These are phyloP conservation scores for Hypoxylon sp. DNA, from an alignment of 2,329 filamentous ascomycete species.

Conservation along the genomic window DNA sequence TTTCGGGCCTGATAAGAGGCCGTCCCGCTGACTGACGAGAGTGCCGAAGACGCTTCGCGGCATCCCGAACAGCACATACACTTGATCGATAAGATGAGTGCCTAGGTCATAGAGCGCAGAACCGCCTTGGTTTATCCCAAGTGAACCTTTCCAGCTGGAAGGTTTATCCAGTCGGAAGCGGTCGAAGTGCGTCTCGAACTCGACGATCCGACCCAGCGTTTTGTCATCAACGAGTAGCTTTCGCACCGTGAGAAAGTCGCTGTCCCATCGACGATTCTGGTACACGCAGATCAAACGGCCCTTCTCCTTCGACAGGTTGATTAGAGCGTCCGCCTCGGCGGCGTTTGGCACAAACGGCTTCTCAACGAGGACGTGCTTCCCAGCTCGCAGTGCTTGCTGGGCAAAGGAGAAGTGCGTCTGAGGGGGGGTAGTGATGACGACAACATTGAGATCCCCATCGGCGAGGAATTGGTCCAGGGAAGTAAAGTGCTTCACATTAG, in stretches of 20 bases:
- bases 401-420: slow-evolving; percentile 78
- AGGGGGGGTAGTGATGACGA: slow-evolving; percentile 80
- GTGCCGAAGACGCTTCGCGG: slow-evolving; percentile 77
- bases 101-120: slow-evolving; percentile 82
- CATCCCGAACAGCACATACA: slow-evolving; percentile 77
- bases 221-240: slow-evolving; percentile 72
- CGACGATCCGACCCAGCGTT: slow-evolving; percentile 78
- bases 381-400: slow-evolving; percentile 74
- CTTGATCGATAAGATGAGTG: slow-evolving; percentile 83
- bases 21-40: slow-evolving; percentile 75
- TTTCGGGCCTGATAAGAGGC: slow-evolving; percentile 53
- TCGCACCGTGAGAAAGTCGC: slow-evolving; percentile 80
- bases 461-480: slow-evolving; percentile 73
- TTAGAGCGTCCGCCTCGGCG: slow-evolving; percentile 76
- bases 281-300: slow-evolving; percentile 75
- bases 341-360: slow-evolving; percentile 85
- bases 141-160: slow-evolving; percentile 75
- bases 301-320: slow-evolving; percentile 66
- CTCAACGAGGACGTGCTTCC: slow-evolving; percentile 85
- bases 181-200: slow-evolving; percentile 87
- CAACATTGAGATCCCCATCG: slow-evolving; percentile 76
- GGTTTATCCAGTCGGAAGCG: slow-evolving; percentile 75
- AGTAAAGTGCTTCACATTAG: slow-evolving; percentile 74
- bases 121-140: slow-evolving; percentile 73
- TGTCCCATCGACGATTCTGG: slow-evolving; percentile 84